These are phyloP conservation scores for Acacia melanoxylon DNA, from an alignment of 306 rosid species.

Conservation along the genomic window DNA sequence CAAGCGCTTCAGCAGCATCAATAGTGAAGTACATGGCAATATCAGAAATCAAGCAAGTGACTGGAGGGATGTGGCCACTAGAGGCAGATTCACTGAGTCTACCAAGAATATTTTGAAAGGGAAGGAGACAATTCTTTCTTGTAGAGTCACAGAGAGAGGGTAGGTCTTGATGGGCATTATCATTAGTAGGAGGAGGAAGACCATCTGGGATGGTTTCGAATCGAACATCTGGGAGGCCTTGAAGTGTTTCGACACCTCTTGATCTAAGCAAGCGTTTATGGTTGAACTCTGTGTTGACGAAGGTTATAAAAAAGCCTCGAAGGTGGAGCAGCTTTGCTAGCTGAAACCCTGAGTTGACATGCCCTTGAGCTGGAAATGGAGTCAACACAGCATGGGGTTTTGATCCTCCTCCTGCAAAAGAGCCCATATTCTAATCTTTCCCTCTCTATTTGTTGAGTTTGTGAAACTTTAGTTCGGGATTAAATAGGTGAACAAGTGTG, in stretches of 20 bases:
- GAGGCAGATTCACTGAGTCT: not conserved
- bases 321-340: constrained; percentile 21
- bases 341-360: constrained; percentile 3
- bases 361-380: constrained; percentile 22
- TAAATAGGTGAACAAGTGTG: not conserved
- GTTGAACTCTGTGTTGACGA: constrained; percentile 24
- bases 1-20: not conserved
- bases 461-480: not conserved
- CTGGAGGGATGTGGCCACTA: not conserved
- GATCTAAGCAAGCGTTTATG: constrained; percentile 23
- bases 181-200: not conserved
- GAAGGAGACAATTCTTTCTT: too few species aligned
- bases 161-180: not conserved
- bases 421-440: not conserved
- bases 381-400: not conserved
- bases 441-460: not conserved
- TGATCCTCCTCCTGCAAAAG: not conserved
- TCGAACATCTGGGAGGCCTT: not conserved
- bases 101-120: too few species aligned
- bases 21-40: not conserved
- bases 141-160: too few species aligned
- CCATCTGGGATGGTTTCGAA: not conserved
- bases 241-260: not conserved
- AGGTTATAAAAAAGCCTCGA: constrained; percentile 28
- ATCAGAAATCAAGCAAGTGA: constrained; percentile 7